Evolutionary conservation across 768 basidiomycete genomes (phyloP).

Genomic region (Russula lepida): DNA sequence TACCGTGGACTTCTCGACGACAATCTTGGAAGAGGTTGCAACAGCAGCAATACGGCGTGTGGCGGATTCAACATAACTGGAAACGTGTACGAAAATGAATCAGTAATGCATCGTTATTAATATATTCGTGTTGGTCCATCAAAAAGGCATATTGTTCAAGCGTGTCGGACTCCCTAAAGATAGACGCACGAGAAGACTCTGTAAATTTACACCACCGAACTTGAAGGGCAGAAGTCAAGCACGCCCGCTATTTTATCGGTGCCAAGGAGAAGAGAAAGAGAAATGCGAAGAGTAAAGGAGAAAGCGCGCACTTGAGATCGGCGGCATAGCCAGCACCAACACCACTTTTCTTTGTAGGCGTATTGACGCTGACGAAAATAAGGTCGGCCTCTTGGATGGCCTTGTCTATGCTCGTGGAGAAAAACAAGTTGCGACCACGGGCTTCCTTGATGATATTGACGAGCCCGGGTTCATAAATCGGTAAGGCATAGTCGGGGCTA

Average conservation of each 20-base stretch:
- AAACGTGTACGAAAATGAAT: not conserved
- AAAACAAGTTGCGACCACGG: conserved; percentile 93
- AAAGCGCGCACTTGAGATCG: conserved; percentile 79
- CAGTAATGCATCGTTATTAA: conserved; percentile 4
- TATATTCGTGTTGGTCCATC: not conserved
- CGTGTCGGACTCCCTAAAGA: not conserved
- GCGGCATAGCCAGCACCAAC: conserved; percentile 98
- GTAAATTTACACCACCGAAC: not conserved
- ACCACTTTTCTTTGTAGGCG: conserved; percentile 96
- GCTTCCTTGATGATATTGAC: conserved; percentile 82
- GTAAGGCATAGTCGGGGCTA: conserved; percentile 69
- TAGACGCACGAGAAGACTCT: not conserved
- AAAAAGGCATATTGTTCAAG: not conserved
- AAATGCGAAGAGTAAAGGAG: not conserved
- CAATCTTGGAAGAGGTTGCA: conserved; percentile 88
- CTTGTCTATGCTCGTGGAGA: conserved; percentile 90
- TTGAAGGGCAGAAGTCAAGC: not conserved
- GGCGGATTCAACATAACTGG: conserved; percentile 92
- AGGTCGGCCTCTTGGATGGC: conserved; percentile 92
- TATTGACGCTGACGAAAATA: conserved; percentile 98
- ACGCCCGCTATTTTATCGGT: not conserved
- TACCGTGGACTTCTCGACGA: conserved; percentile 98
- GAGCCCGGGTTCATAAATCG: conserved; percentile 97
- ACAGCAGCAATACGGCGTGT: conserved; percentile 94
- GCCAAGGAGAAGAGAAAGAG: not conserved